Evolutionary conservation across 2,329 filamentous ascomycete genomes (phyloP).

Genomic region (Verticillium zaregamsianum): DNA sequence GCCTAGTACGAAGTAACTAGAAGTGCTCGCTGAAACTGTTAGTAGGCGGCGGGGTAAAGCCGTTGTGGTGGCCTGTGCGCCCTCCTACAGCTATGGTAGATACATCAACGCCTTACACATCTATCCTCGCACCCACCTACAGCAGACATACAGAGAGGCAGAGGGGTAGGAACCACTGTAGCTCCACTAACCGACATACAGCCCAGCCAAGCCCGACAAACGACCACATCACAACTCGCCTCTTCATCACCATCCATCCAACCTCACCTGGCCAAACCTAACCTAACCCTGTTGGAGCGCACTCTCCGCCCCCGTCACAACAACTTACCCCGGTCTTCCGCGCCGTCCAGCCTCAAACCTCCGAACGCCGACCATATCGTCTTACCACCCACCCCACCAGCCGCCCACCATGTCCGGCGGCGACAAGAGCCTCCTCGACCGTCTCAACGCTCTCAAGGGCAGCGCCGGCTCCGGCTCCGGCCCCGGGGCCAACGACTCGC

Average conservation of each 20-base stretch:
- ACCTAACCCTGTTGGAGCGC: background rate
- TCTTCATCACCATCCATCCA: background rate
- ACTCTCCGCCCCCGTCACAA: background rate
- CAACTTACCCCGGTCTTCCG: background rate
- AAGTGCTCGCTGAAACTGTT: too few relatives aligned
- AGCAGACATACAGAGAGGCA: too few relatives aligned
- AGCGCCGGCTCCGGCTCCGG: conserved; percentile 12
- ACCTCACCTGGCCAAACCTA: background rate
- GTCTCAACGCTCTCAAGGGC: conserved; percentile 48
- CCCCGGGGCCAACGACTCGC: conserved; percentile 15
- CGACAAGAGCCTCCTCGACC: conserved; percentile 47
- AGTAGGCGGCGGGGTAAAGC: too few relatives aligned
- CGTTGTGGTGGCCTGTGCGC: too few relatives aligned
- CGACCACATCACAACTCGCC: background rate
- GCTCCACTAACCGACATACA: background rate
- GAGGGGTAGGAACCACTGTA: background rate
- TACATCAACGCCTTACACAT: too few relatives aligned
- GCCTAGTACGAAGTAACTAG: too few relatives aligned
- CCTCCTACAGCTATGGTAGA: too few relatives aligned
- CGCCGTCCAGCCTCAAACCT: background rate
- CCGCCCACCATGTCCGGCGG: background rate
- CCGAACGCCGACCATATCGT: background rate
- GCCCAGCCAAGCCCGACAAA: background rate
- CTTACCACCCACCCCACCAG: background rate
- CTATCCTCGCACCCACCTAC: too few relatives aligned